phyloP scores from a whole-genome alignment of 1,284 basidiomycete species.

The Sporisorium reilianum region DNA sequence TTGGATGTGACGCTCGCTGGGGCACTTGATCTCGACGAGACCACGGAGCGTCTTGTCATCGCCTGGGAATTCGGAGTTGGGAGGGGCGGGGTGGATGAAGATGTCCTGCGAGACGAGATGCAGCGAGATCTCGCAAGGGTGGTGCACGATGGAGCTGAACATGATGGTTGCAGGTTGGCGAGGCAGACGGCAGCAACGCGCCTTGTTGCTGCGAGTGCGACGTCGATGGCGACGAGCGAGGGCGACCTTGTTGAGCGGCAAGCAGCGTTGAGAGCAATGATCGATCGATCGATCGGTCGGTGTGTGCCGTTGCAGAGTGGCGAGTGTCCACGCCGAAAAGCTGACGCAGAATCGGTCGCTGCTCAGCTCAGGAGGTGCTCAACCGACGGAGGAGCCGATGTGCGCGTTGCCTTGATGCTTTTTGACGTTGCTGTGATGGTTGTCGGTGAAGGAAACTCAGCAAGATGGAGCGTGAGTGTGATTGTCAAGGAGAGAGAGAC shows the following conservation, averaged over 20 bases:
- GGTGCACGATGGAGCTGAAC: constrained; percentile 60
- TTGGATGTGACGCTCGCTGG: constrained; percentile 61
- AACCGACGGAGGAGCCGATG: not conserved
- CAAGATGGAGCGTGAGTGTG: not conserved
- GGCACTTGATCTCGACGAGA: constrained; percentile 66
- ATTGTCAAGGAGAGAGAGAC: not conserved
- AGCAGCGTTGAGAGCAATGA: not conserved
- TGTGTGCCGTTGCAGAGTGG: not conserved
- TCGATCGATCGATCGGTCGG: not conserved
- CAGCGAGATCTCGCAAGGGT: constrained; percentile 64
- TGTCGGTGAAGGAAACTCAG: not conserved
- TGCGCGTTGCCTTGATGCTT: not conserved
- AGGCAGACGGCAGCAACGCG: not conserved
- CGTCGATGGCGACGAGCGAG: constrained; percentile 1
- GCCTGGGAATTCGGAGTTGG: constrained; percentile 53
- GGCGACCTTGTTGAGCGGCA: not conserved
- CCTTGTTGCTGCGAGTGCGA: not conserved
- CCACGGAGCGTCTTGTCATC: constrained; percentile 67
- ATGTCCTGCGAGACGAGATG: constrained; percentile 65
- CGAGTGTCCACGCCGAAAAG: not conserved
- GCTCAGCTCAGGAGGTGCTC: not conserved
- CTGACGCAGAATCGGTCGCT: too few relatives aligned
- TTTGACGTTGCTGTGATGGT: not conserved
- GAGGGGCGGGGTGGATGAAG: constrained; percentile 62
- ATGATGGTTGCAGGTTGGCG: constrained; percentile 29